phyloP scores from a whole-genome alignment of 495 filamentous ascomycete species.

The Penicillium tannophilum region DNA sequence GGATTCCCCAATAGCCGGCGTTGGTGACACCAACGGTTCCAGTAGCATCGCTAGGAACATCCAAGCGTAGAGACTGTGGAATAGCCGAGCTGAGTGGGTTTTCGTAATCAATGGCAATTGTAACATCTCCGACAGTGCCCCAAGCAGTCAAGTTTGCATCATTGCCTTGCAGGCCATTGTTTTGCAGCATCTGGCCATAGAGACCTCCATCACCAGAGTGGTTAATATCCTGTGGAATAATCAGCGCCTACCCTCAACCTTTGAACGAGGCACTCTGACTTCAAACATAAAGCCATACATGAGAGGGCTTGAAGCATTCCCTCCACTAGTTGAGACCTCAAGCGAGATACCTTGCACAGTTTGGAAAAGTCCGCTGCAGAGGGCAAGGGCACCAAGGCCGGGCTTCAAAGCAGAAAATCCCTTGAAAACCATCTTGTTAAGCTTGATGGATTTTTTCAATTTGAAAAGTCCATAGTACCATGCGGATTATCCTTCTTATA shows the following conservation, averaged over 20 bases:
- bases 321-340: conserved; percentile 41
- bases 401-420: background rate
- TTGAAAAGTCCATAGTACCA: background rate
- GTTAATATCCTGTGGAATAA: conserved; percentile 55
- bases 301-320: conserved; percentile 50
- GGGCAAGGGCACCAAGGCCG: conserved; percentile 16
- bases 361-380: conserved; percentile 10
- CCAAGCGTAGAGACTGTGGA: conserved; percentile 57
- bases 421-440: background rate
- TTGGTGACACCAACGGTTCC: conserved; percentile 55
- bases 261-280: conserved; percentile 28
- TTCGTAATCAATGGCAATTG: conserved; percentile 50
- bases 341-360: conserved; percentile 20
- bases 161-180: conserved; percentile 64
- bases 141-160: conserved; percentile 49
- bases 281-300: conserved; percentile 62
- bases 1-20: conserved; percentile 62
- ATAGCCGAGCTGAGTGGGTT: conserved; percentile 60
- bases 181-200: conserved; percentile 68
- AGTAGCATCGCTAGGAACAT: conserved; percentile 30
- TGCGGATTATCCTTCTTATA: background rate
- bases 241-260: background rate
- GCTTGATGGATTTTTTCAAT: background rate
- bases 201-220: conserved; percentile 72
- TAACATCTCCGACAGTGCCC: conserved; percentile 49